phyloP scores from a whole-genome alignment of 2,329 filamentous ascomycete genomes.

The Xylariaceae sp. region DNA sequence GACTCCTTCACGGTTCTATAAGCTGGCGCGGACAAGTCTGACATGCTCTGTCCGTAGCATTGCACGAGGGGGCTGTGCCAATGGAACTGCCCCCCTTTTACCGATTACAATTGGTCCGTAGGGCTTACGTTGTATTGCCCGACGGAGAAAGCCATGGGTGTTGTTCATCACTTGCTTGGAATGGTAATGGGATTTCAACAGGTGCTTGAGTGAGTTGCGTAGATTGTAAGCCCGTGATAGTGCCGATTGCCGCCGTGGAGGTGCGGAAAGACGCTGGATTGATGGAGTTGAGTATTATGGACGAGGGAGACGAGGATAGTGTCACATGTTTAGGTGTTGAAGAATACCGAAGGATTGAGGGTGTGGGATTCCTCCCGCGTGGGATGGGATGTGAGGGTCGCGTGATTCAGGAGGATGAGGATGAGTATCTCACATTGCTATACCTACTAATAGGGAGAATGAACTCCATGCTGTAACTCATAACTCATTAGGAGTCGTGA shows the following conservation, averaged over 20 bases:
- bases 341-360: neutral
- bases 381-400: conserved; percentile 1
- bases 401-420: neutral
- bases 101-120: neutral
- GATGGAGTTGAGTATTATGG: too few relatives aligned
- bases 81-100: neutral
- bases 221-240: neutral
- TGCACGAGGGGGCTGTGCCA: neutral
- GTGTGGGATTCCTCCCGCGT: too few relatives aligned
- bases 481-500: neutral
- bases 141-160: neutral
- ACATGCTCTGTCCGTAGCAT: neutral
- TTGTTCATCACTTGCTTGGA: neutral
- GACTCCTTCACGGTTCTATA: neutral
- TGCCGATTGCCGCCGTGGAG: conserved; percentile 10
- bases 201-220: neutral
- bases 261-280: conserved; percentile 9
- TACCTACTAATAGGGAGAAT: neutral
- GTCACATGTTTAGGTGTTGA: conserved; percentile 19
- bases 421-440: neutral
- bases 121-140: neutral
- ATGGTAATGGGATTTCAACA: neutral
- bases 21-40: neutral
- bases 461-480: neutral
- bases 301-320: conserved; percentile 6